Conservation (phyloP, 106 monocot genomes). For the Hemerocallis citrina region DNA sequence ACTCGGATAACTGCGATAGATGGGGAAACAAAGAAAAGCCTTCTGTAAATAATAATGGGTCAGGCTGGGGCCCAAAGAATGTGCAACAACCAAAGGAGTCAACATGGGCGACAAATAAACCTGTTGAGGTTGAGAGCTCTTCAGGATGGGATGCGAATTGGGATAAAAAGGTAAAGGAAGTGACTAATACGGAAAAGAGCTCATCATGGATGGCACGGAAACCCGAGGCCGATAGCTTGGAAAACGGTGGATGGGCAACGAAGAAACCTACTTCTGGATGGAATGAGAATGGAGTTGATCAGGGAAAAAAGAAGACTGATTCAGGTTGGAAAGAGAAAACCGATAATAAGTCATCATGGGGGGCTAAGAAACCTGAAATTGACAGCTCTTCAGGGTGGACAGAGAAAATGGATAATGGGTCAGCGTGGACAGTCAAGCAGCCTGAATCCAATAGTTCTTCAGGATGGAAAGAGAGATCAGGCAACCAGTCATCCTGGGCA, state of each 20-base stretch:
- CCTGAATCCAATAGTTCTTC: too few relatives aligned
- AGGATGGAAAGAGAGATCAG: background rate
- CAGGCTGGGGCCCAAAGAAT: constrained; percentile 5
- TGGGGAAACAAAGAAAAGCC: background rate
- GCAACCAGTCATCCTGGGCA: background rate
- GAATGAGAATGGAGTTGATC: background rate
- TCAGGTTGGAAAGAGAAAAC: background rate
- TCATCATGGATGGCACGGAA: too few relatives aligned
- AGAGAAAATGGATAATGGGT: background rate
- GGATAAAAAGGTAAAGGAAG: background rate
- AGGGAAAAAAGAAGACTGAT: background rate
- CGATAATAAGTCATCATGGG: background rate
- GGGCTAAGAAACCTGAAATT: background rate
- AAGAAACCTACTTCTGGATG: constrained; percentile 1
- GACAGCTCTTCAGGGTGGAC: background rate
- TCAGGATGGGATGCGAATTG: background rate
- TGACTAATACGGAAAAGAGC: too few relatives aligned
- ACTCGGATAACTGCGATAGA: background rate
- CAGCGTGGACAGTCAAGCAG: background rate
- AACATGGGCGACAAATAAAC: background rate
- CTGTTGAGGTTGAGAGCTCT: constrained; percentile 2
- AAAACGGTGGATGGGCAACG: background rate
- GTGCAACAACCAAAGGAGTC: background rate
- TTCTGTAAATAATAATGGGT: background rate
- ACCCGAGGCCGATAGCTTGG: too few relatives aligned